phyloP scores from a whole-genome alignment of 2,329 filamentous ascomycete species.

The Didymella sp. region DNA sequence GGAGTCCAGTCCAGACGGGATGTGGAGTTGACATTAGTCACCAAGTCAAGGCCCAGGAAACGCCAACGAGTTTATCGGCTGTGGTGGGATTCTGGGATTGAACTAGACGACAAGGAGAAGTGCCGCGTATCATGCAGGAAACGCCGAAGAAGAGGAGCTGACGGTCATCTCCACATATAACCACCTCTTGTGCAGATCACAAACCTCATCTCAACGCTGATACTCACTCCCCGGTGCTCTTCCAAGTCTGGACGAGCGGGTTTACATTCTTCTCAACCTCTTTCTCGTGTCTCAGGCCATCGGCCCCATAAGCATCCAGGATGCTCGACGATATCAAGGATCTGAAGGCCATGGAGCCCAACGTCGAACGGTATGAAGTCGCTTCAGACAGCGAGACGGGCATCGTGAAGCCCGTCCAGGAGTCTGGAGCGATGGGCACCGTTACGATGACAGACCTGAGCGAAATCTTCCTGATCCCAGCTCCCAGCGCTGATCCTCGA shows the following conservation, averaged over 20 bases:
- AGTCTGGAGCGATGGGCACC: slow-evolving; percentile 35
- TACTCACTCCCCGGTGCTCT: slow-evolving; percentile 13
- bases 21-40: not conserved
- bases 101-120: not conserved
- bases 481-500: slow-evolving; percentile 20
- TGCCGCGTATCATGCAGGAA: not conserved
- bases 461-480: slow-evolving; percentile 36
- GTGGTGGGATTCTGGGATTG: not conserved
- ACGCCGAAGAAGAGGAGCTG: not conserved
- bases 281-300: not conserved
- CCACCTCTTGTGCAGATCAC: slow-evolving; percentile 1
- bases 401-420: slow-evolving; percentile 12
- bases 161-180: not conserved
- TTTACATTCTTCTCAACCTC: slow-evolving; percentile 1
- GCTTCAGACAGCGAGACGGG: slow-evolving; percentile 18
- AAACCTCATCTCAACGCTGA: slow-evolving; percentile 4
- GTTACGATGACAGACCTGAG: slow-evolving; percentile 38
- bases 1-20: not conserved
- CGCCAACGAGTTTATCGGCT: not conserved
- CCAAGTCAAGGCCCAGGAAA: not conserved
- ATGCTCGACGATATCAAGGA: slow-evolving; percentile 16
- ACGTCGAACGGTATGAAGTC: slow-evolving; percentile 25
- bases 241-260: slow-evolving; percentile 21
- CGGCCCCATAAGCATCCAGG: not conserved
- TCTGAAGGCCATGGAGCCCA: slow-evolving; percentile 13